Percentiles rank a stretch among this genome's conserved stretches.
phyloP scores from a whole-genome alignment of 441 rosid species.

The Mallotus japonicus region DNA sequence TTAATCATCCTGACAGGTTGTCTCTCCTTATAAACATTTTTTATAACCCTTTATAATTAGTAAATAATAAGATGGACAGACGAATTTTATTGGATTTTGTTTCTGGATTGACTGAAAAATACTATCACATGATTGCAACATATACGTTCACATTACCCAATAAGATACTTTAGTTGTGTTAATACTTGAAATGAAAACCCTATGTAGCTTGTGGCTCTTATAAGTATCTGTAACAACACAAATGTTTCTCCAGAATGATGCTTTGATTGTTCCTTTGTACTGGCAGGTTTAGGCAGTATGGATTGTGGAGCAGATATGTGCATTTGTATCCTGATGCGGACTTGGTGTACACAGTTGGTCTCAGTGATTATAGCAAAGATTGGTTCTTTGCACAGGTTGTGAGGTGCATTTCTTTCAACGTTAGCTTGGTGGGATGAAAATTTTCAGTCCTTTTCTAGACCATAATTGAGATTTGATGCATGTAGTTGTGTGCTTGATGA shows the following conservation, averaged over 20 bases:
- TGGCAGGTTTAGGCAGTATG: constrained; percentile 70
- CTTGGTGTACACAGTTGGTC: constrained; percentile 59
- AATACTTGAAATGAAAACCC: background rate
- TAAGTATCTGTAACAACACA: background rate
- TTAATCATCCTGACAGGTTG: constrained; percentile 84
- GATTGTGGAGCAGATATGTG: constrained; percentile 55
- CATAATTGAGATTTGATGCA: background rate
- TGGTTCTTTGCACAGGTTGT: constrained; percentile 74
- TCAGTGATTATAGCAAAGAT: constrained; percentile 47
- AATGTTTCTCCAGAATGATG: background rate
- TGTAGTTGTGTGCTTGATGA: background rate
- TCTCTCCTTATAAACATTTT: background rate
- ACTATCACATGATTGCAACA: background rate
- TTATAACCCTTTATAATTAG: background rate
- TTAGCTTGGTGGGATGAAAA: constrained; percentile 12
- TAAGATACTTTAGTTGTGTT: constrained; percentile 4
- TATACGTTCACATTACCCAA: background rate
- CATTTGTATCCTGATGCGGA: constrained; percentile 54
- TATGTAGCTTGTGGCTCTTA: background rate
- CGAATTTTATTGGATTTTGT: background rate
- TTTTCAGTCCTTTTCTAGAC: background rate
- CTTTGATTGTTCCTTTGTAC: background rate
- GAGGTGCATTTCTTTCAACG: constrained; percentile 37
- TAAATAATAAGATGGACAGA: background rate
- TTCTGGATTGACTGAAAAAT: background rate